Evolutionary conservation across 2,329 filamentous ascomycete species (phyloP).

Genomic region (Chrysoporthe austroafricana): DNA sequence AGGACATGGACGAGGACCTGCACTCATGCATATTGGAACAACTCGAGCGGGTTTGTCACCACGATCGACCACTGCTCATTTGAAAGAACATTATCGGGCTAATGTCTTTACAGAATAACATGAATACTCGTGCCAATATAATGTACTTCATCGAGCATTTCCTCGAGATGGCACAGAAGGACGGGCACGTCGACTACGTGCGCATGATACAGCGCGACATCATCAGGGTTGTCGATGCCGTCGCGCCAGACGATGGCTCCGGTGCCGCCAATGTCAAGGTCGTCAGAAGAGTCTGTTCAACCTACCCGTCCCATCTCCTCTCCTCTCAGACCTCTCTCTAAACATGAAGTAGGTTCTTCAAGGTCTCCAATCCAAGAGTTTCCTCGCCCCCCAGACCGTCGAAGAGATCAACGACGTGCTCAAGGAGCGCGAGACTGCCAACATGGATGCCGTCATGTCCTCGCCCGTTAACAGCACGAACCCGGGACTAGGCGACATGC

Average conservation of each 20-base stretch:
- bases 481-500: conserved; percentile 46
- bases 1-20: conserved; percentile 94
- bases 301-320: neutral
- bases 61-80: neutral
- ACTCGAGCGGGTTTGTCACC: conserved; percentile 70
- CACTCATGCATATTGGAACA: conserved; percentile 98
- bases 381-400: conserved; percentile 76
- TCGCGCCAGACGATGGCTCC: conserved; percentile 83
- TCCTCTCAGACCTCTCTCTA: neutral
- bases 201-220: conserved; percentile 96
- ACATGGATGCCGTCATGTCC: conserved; percentile 57
- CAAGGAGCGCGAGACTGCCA: conserved; percentile 73
- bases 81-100: conserved; percentile 19
- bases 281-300: conserved; percentile 68
- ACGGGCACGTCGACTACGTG: conserved; percentile 79
- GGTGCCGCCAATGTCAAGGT: conserved; percentile 95
- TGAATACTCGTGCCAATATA: conserved; percentile 97
- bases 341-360: conserved; percentile 61
- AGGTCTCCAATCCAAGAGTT: conserved; percentile 69
- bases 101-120: conserved; percentile 67
- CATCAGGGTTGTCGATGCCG: conserved; percentile 85
- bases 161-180: conserved; percentile 80
- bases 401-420: conserved; percentile 81
- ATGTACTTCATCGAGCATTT: conserved; percentile 99
- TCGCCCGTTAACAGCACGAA: conserved; percentile 51